A percentile compares a stretch with the other conserved stretches of the same genome.
Evolutionary conservation across 805 yeast genomes (phyloP).

Genomic region (Yamadazyma tumulicola): DNA sequence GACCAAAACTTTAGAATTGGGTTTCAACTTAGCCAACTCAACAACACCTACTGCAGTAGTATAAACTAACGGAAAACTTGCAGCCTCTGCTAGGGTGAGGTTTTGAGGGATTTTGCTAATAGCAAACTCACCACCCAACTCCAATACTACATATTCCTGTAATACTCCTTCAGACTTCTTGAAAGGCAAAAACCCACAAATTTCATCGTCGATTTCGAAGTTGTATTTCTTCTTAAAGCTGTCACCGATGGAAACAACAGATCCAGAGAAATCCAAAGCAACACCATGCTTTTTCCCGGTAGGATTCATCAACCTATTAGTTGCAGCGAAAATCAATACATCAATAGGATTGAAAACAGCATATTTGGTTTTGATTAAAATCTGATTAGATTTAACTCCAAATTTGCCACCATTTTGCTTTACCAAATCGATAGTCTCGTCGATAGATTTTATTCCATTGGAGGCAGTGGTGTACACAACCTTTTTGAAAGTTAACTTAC

Average conservation of each 20-base stretch:
- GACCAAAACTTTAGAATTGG: slow-evolving; percentile 50
- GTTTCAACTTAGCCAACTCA: slow-evolving; percentile 27
- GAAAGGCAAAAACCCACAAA: slow-evolving; percentile 22
- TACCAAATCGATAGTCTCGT: too few species aligned
- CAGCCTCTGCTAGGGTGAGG: slow-evolving; percentile 53
- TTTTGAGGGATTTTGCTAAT: slow-evolving; percentile 38
- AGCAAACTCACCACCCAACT: slow-evolving; percentile 14
- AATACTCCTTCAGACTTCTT: slow-evolving; percentile 35
- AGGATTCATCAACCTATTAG: slow-evolving; percentile 8
- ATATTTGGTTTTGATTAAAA: slow-evolving; percentile 26
- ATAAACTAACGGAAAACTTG: slow-evolving; percentile 61
- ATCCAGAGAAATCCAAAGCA: slow-evolving; percentile 34
- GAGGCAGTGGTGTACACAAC: too few species aligned
- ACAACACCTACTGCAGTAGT: slow-evolving; percentile 56
- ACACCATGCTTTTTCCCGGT: slow-evolving; percentile 18
- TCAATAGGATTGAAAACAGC: slow-evolving; percentile 37
- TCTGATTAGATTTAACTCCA: too few species aligned
- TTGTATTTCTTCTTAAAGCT: slow-evolving; percentile 16
- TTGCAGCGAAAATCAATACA: slow-evolving; percentile 17
- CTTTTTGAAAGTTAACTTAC: too few species aligned
- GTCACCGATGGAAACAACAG: slow-evolving; percentile 27
- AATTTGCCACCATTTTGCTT: too few species aligned
- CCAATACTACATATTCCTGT: slow-evolving; percentile 43
- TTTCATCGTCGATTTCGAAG: slow-evolving; percentile 25
- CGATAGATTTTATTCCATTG: too few species aligned